Percentiles rank a stretch among this genome's conserved stretches.
These are phyloP conservation scores for Podaxis rugospora DNA, from an alignment of 768 basidiomycete genomes.

Conservation along the genomic window DNA sequence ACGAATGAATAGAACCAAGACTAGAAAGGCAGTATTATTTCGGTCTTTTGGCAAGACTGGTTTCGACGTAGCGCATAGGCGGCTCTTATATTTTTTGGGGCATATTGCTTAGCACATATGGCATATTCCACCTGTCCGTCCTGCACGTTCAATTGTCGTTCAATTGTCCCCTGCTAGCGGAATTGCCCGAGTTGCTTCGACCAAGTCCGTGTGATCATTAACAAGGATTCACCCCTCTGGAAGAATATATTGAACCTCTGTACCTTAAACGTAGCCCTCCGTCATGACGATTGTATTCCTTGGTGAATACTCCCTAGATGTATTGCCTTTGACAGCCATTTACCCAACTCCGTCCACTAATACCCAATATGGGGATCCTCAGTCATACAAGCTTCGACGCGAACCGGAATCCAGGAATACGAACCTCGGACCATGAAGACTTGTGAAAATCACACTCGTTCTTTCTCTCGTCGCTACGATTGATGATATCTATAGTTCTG, in stretches of 20 bases:
- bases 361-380: neutral
- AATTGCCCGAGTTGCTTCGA: neutral
- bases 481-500: neutral
- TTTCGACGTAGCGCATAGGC: neutral
- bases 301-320: neutral
- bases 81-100: neutral
- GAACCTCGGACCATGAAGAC: neutral
- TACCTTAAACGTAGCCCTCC: neutral
- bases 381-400: neutral
- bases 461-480: neutral
- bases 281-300: neutral
- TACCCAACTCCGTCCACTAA: neutral
- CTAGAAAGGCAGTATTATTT: constrained; percentile 9
- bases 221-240: neutral
- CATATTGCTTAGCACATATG: constrained; percentile 2
- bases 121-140: neutral
- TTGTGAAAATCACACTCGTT: neutral
- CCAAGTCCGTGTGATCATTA: neutral
- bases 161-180: neutral
- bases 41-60: neutral
- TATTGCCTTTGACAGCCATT: neutral
- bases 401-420: neutral
- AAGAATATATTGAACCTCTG: neutral
- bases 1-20: neutral
- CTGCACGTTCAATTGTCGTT: neutral